Evolutionary conservation across 768 basidiomycete species (phyloP), one percentile per base, ranked within the genome.

Genomic region (Rubroboletus satanas): DNA sequence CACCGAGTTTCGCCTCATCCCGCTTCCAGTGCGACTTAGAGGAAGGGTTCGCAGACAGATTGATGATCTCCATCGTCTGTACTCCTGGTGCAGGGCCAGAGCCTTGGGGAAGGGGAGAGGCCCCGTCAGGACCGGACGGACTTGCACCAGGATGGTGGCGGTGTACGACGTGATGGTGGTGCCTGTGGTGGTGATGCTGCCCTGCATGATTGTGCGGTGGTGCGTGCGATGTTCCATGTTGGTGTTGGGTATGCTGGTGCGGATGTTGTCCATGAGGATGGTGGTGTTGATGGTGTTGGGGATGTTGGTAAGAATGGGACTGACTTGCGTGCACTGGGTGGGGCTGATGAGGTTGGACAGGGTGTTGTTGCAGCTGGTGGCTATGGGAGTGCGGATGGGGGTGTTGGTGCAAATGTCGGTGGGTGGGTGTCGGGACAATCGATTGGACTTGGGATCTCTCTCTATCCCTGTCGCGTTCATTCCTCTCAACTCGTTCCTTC

Each of bases 51-150:
- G 69, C 65, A 36, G 77, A 73, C 12, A 82, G 67, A 51, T 76
- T 82, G 41, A 83, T 79, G 43, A 81, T 71, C 55, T 83, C 83
- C 18, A 80, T 77, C 10, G 77, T 75, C 58, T 79, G 79, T 29
- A 66, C 56, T 47, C 69, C 64, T 32, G 68, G 75, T 2, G 68
- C 68, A 35, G 68, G 66, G 26, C 73, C 74, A 5, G 75, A 43
- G 15, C 66, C 33, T 71, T 73, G 41, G 68, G 75, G 28, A 75
- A 76, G 54, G 69, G 66, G 57, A 51, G 62, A 55, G 59, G 58
- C 49, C 43, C 68, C 63, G 50, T 66, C 61, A 14, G 66, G 63
- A 41, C 68, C 66, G 18, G 69, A 59, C n/a, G 58, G 63, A 39
- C 57, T 57, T 26, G 63, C 23, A 49, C 68, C 59, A 26, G 69